Base-by-base conservation (phyloP, 345 rosid genomes). In the Jatropha curcas region DNA sequence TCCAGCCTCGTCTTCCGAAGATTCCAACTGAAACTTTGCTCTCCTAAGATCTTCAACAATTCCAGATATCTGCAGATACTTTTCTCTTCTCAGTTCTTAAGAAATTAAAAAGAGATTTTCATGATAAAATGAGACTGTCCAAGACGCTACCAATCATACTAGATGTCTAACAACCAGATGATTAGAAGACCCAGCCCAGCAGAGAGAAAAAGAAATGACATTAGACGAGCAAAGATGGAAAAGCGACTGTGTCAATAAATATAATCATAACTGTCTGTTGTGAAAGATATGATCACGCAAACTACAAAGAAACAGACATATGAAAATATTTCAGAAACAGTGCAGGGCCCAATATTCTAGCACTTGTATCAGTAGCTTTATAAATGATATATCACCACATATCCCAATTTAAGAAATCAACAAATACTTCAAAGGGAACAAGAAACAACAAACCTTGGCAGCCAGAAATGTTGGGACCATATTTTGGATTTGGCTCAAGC, bases 1-100 rank as follows among this genome's bases (percentile, higher is more conserved):
- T 22, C 85, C 81, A 34, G 81, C 86, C 65, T 85, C 85, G 25
- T 59, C 72, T 71, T 85, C 89, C 10, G 82, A 67, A 28, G 83
- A 76, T 37, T 81, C 84, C 28, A 85, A 2, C 2, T 3, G 46
- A 68, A 83, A 83, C 56, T 63, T 62, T 64, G 81, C 72, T 53
- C 28, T 27, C 73, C 73, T 72, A 34, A 83, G 79, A 41, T 83
- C 85, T 70, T 65, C 65, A 30, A 79, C 37, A 61, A 81, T 81
- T 58, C 61, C 75, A 72, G 77, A 75, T 39, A 85, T 77, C 88
- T 83, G 86, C 70, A 76, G 53, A 78, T 5, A 65, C 17, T 24
- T 19, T 50, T 25, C 4, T 24, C 19, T 22, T 31, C 17, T 62
- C 34, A 63, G 30, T 20, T 46, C 52, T 34, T 12, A 11, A 61